Conservation (phyloP, 2,329 filamentous ascomycete genomes). For the Sporothrix phasma region DNA sequence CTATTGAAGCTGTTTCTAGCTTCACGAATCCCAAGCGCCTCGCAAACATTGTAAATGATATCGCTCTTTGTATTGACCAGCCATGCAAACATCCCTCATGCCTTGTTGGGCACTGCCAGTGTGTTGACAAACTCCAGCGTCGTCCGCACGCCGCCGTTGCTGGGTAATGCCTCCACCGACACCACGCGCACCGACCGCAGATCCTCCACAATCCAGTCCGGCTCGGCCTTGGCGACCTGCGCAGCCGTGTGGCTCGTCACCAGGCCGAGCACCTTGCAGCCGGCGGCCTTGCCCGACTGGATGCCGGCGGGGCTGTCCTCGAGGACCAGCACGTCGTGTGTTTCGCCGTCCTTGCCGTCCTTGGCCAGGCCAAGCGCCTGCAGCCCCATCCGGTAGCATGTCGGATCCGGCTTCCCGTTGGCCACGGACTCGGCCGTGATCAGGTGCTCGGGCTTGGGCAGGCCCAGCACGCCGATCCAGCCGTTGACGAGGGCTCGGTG, state of each 20-base stretch:
- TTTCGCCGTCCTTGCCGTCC: not conserved
- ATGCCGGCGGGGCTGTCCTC: slow-evolving; percentile 88
- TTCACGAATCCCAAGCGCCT: not conserved
- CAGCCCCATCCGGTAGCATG: slow-evolving; percentile 61
- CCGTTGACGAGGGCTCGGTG: slow-evolving; percentile 57
- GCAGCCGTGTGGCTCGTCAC: slow-evolving; percentile 71
- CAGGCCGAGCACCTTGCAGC: slow-evolving; percentile 75
- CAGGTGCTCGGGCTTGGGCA: slow-evolving; percentile 56
- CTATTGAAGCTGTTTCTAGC: not conserved
- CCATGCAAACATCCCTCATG: not conserved
- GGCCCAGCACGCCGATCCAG: slow-evolving; percentile 58
- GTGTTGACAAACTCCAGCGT: slow-evolving; percentile 59
- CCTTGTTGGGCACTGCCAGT: slow-evolving; percentile 27
- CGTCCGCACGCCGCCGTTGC: slow-evolving; percentile 28
- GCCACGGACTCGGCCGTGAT: slow-evolving; percentile 67
- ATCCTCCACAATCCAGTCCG: slow-evolving; percentile 80
- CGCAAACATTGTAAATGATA: not conserved
- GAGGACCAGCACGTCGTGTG: slow-evolving; percentile 55
- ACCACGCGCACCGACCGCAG: slow-evolving; percentile 61
- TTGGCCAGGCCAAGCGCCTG: slow-evolving; percentile 45
- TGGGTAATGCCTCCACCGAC: slow-evolving; percentile 44
- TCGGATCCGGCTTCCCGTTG: slow-evolving; percentile 67
- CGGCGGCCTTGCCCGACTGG: slow-evolving; percentile 70
- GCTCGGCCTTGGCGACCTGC: slow-evolving; percentile 63
- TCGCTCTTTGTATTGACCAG: not conserved